Evolutionary conservation across 192 early-diverging fungal genomes (phyloP).

Genomic region (Coemansia sp.): DNA sequence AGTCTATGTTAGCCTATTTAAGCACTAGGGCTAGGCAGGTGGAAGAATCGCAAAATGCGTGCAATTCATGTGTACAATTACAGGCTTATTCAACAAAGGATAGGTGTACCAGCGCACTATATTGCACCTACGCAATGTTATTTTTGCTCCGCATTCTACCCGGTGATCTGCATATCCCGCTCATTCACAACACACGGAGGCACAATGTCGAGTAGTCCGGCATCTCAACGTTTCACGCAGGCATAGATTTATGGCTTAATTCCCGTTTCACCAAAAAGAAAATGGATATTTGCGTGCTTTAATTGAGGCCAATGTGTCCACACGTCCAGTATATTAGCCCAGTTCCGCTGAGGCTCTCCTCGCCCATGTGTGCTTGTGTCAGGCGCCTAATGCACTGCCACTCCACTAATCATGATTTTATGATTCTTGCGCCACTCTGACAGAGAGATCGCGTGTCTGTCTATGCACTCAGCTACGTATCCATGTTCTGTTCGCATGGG

Average conservation of each 20-base stretch:
- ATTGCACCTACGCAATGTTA: background rate
- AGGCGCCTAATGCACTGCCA: background rate
- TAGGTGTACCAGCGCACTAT: background rate
- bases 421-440: background rate
- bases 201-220: background rate
- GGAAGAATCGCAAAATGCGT: background rate
- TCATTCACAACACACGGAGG: background rate
- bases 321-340: background rate
- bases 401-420: background rate
- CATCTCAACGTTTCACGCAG: background rate
- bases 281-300: constrained; percentile 12
- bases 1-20: background rate
- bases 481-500: background rate
- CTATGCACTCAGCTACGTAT: background rate
- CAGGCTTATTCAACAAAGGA: background rate
- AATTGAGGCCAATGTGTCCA: background rate
- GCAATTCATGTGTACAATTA: background rate
- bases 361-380: background rate
- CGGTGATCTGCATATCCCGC: constrained; percentile 1
- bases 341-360: background rate
- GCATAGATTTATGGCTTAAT: background rate
- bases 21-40: background rate
- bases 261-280: background rate
- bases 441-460: background rate
- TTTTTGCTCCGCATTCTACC: background rate